phyloP scores from a whole-genome alignment of 192 early-diverging fungal species.

The Phlyctochytrium arcticum region DNA sequence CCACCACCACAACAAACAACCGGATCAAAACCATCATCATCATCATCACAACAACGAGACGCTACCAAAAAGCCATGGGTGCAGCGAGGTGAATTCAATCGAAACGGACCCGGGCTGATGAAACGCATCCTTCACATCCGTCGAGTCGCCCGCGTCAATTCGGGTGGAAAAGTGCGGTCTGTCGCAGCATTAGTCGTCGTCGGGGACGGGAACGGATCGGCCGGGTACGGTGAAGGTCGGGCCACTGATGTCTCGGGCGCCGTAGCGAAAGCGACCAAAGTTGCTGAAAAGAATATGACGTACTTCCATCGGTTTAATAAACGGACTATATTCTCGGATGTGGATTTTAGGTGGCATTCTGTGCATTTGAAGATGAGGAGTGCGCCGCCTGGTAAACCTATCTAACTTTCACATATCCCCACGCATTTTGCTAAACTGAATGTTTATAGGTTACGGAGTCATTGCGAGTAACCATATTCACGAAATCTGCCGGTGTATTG shows the following conservation, averaged over 20 bases:
- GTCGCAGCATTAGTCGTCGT: constrained; percentile 93
- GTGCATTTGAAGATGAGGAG: constrained; percentile 74
- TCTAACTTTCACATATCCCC: too few species aligned
- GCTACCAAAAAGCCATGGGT: too few species aligned
- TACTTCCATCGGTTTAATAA: constrained; percentile 86
- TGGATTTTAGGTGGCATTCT: constrained; percentile 86
- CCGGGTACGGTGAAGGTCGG: constrained; percentile 91
- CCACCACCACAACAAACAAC: too few species aligned
- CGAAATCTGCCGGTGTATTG: constrained; percentile 89
- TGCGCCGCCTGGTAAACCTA: constrained; percentile 74
- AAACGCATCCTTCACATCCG: constrained; percentile 47
- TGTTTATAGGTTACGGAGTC: constrained; percentile 73
- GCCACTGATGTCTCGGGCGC: constrained; percentile 73
- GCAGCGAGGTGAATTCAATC: too few species aligned
- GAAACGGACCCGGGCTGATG: too few species aligned
- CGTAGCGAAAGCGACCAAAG: constrained; percentile 79
- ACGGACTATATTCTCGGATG: constrained; percentile 85
- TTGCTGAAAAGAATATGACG: constrained; percentile 85
- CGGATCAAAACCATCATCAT: too few species aligned
- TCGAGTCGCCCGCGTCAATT: constrained; percentile 40
- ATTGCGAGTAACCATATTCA: constrained; percentile 92
- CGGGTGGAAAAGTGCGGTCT: constrained; percentile 53
- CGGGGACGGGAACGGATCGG: constrained; percentile 86
- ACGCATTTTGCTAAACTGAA: too few species aligned
- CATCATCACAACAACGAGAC: too few species aligned